Evolutionary conservation across 257 asterid genomes (phyloP), one percentile per base, ranked within the genome.

Genomic region (Petrea volubilis): DNA sequence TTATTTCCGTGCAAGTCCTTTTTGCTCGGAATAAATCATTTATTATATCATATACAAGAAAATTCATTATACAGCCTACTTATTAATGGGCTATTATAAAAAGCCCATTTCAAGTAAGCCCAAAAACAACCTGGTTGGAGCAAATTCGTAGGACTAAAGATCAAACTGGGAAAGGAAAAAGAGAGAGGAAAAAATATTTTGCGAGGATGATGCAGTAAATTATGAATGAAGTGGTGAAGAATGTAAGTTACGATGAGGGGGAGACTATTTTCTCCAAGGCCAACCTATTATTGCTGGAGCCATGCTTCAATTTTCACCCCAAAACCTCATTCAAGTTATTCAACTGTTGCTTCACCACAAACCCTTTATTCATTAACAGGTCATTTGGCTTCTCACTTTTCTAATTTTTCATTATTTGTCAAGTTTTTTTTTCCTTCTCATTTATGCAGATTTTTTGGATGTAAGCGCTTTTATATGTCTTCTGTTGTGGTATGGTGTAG

Each of bases 351-450:
- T 31, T 40, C 76, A 36, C 66, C 79, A 25, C 74, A 47, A 43
- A 49, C 64, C 65, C 34, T 74, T 43, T 59, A 58, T 24, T 51
- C 84, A n/a, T 20, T 44, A 27, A 2, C 78, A 75, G 84, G 86
- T 82, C 60, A 25, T 55, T 75, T n/a, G 7, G 38, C 52, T 15
- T 33, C 59, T 5, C n/a, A 10, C 23, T 34, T 29, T 67, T 25
- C 25, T 52, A 8, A 25, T 7, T n/a, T 14, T 65, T 17, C 10
- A 21, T 52, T 23, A 33, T 9, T 38, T 23, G 7, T 38, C 24
- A 43, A 2, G 18, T 6, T 46, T 23, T 49, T 41, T 6, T 31
- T n/a, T n/a, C n/a, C n/a, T n/a, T n/a, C n/a, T 13, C 18, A 1
- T 23, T 27, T 25, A 2, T 61, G 31, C 12, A 7, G 23, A 28